Conservation (phyloP, 345 rosid genomes). For the Boechera retrofracta region DNA sequence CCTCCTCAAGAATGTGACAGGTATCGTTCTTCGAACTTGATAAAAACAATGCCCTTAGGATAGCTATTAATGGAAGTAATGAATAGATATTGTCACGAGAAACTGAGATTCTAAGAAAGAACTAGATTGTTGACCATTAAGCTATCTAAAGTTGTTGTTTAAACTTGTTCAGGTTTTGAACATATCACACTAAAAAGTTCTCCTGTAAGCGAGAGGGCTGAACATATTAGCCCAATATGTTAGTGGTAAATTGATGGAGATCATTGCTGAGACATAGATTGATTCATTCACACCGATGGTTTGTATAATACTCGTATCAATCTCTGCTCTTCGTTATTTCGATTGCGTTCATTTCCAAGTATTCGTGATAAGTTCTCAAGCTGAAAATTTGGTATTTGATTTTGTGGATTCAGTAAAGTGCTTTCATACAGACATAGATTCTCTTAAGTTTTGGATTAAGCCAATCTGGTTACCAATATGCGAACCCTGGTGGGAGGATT, state of each 20-base stretch:
- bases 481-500: too few relatives aligned
- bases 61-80: neutral
- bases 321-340: neutral
- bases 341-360: neutral
- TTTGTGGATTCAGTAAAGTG: too few relatives aligned
- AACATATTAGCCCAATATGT: too few relatives aligned
- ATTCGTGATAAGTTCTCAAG: neutral
- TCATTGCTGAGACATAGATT: neutral
- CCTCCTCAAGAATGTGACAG: slow-evolving; percentile 12
- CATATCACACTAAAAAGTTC: neutral
- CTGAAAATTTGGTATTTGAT: neutral
- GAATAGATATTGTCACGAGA: slow-evolving; percentile 17
- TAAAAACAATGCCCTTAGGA: neutral
- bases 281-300: neutral
- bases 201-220: neutral
- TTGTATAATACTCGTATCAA: neutral
- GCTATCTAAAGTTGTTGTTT: neutral
- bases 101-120: neutral
- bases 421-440: too few relatives aligned
- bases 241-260: too few relatives aligned
- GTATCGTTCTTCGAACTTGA: neutral
- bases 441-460: too few relatives aligned
- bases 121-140: neutral
- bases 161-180: neutral
- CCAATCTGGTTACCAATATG: too few relatives aligned